Percentiles rank a stretch among this genome's conserved stretches.
These are phyloP conservation scores for Achaetomium macrosporum DNA, from an alignment of 2,329 filamentous ascomycete genomes.

Conservation along the genomic window DNA sequence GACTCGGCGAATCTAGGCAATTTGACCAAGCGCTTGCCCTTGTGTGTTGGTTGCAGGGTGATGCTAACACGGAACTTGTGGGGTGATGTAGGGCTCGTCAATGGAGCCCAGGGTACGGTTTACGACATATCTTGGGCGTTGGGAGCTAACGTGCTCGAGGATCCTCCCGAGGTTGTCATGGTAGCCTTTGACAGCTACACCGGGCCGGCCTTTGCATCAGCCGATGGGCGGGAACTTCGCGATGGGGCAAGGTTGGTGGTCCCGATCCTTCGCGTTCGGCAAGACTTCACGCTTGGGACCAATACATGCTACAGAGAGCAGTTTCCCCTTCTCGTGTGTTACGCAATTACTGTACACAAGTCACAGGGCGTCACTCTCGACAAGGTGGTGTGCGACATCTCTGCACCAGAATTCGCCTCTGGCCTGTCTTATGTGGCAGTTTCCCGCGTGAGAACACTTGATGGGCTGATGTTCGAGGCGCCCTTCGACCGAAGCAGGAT, in stretches of 20 bases:
- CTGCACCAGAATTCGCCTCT: conserved; percentile 4
- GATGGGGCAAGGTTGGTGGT: background rate
- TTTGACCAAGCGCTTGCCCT: conserved; percentile 1
- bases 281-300: background rate
- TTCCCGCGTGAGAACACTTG: conserved; percentile 1
- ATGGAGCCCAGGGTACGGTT: conserved; percentile 1
- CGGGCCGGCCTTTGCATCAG: conserved; percentile 2
- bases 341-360: conserved; percentile 6
- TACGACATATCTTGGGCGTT: background rate
- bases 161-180: conserved; percentile 8
- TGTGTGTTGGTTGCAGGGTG: conserved; percentile 8
- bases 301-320: conserved; percentile 3
- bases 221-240: background rate
- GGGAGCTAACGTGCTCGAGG: background rate
- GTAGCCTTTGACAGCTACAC: conserved; percentile 5
- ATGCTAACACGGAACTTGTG: conserved; percentile 9
- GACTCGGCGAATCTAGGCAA: conserved; percentile 2
- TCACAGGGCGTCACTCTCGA: background rate
- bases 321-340: conserved; percentile 3
- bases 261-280: conserved; percentile 3
- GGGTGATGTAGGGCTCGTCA: conserved; percentile 7
- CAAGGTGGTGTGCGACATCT: conserved; percentile 5
- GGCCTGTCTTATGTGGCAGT: conserved; percentile 2
- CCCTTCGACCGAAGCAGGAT: conserved; percentile 6
- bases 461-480: conserved; percentile 2